These are phyloP conservation scores for Trypanosomatidae sp. DNA, from an alignment of 208 protist species.

Conservation along the genomic window DNA sequence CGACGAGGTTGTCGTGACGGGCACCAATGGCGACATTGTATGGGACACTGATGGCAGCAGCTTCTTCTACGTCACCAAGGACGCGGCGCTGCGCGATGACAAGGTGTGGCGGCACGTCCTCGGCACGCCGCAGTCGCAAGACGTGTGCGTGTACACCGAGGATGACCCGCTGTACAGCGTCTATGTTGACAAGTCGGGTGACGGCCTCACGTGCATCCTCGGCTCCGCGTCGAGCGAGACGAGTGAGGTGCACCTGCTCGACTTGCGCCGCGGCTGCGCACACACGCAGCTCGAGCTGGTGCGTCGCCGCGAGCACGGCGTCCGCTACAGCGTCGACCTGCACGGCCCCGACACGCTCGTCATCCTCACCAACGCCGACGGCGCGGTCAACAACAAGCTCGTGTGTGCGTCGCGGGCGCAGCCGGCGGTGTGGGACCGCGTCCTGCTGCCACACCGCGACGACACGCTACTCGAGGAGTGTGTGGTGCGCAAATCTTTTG, in stretches of 20 bases:
- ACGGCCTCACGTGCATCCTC: conserved; percentile 53
- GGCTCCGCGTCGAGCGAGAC: conserved; percentile 58
- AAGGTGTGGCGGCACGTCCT: conserved; percentile 83
- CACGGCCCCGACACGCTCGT: conserved; percentile 56
- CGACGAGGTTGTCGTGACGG: conserved; percentile 46
- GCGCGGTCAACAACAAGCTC: conserved; percentile 67
- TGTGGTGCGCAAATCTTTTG: conserved; percentile 34
- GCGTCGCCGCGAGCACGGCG: conserved; percentile 55
- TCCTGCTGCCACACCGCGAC: conserved; percentile 40
- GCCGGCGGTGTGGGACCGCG: conserved; percentile 20
- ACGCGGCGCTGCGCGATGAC: conserved; percentile 58
- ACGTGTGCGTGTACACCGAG: conserved; percentile 75
- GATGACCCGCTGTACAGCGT: conserved; percentile 59
- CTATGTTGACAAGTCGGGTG: conserved; percentile 30
- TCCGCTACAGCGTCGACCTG: conserved; percentile 65
- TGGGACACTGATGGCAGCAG: conserved; percentile 42
- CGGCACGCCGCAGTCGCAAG: conserved; percentile 40
- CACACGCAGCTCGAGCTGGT: conserved; percentile 47
- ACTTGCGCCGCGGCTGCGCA: conserved; percentile 44
- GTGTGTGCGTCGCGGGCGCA: conserved; percentile 27
- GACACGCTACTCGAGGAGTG: conserved; percentile 33
- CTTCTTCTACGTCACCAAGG: conserved; percentile 81
- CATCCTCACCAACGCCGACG: conserved; percentile 69
- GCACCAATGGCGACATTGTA: conserved; percentile 59
- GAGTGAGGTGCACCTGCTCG: conserved; percentile 59